Percentiles rank a stretch among this genome's conserved stretches.
Conservation (phyloP, 2,329 filamentous ascomycete genomes). For the Immersiporthe knoxdaviesiana region DNA sequence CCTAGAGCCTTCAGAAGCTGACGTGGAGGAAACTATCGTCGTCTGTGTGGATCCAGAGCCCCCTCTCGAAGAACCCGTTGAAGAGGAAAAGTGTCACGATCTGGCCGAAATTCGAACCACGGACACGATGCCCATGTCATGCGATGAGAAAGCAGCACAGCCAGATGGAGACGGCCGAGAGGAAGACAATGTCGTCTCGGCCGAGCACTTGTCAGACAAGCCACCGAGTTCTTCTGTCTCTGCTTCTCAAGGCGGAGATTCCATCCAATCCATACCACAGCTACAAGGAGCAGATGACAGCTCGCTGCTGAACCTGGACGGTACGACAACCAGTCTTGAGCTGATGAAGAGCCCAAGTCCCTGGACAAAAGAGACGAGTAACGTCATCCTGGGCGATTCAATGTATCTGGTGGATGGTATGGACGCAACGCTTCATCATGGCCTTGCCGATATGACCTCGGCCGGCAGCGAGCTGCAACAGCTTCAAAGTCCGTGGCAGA, state of each 20-base stretch:
- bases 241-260: neutral
- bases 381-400: neutral
- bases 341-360: constrained; percentile 5
- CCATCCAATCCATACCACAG: neutral
- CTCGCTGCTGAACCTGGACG: neutral
- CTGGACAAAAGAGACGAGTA: neutral
- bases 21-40: constrained; percentile 22
- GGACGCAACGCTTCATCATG: neutral
- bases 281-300: neutral
- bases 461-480: neutral
- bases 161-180: neutral
- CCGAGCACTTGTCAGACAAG: neutral
- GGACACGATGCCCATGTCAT: neutral
- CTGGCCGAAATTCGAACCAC: too few species aligned
- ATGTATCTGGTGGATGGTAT: neutral
- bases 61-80: neutral
- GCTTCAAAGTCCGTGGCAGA: constrained; percentile 9
- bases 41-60: constrained; percentile 10
- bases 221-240: neutral
- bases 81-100: neutral
- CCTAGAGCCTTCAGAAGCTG: constrained; percentile 11
- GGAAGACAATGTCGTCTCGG: neutral
- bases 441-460: neutral
- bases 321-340: neutral
- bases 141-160: neutral